These are phyloP conservation scores for Skeletonema grethae DNA, from an alignment of 108 stramenopile genomes.

Conservation along the genomic window DNA sequence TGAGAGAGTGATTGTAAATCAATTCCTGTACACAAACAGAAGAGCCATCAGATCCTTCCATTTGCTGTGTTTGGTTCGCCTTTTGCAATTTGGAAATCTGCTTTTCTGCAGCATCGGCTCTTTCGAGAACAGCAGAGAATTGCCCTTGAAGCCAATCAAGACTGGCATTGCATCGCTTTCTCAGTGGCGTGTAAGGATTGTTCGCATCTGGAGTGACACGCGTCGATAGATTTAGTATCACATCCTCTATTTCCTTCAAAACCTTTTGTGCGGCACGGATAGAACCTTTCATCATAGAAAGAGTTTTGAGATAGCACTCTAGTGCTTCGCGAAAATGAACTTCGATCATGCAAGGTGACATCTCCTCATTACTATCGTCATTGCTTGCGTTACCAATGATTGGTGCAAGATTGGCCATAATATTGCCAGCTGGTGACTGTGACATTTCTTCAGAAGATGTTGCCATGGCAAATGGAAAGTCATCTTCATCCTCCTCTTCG, in stretches of 20 bases:
- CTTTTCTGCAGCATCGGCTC: conserved; percentile 78
- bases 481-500: conserved; percentile 70
- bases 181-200: conserved; percentile 55
- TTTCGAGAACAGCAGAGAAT: conserved; percentile 82
- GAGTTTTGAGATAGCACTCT: conserved; percentile 77
- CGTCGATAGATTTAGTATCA: conserved; percentile 27
- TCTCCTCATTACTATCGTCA: conserved; percentile 42
- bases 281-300: conserved; percentile 83
- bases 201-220: conserved; percentile 17
- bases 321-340: conserved; percentile 79
- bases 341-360: conserved; percentile 49
- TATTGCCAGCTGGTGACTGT: conserved; percentile 22
- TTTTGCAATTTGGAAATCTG: conserved; percentile 68
- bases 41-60: conserved; percentile 10
- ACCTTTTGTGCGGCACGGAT: conserved; percentile 76
- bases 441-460: conserved; percentile 30
- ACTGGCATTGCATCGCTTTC: conserved; percentile 73
- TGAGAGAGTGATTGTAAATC: conserved; percentile 85
- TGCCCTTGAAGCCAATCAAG: conserved; percentile 73
- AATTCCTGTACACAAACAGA: conserved; percentile 72
- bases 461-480: conserved; percentile 85
- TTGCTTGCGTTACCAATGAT: conserved; percentile 23
- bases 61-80: conserved; percentile 2
- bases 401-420: conserved; percentile 24
- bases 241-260: conserved; percentile 56